Evolutionary conservation across 352 stramenopile species (phyloP), one percentile per base, ranked within the genome.

Genomic region (Phytophthora sansomeana): DNA sequence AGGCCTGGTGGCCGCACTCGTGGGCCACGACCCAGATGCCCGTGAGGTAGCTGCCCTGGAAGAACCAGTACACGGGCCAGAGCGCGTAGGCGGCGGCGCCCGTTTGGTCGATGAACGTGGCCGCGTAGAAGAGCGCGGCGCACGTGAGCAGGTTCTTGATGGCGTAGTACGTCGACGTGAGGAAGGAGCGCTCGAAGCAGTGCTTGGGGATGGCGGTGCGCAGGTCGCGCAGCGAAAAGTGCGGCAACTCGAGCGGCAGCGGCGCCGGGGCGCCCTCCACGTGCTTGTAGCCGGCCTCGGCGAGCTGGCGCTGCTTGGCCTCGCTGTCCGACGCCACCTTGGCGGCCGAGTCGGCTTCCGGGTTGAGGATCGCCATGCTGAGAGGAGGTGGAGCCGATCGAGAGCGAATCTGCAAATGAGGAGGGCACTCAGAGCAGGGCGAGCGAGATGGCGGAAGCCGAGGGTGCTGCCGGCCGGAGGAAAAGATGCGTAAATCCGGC

Each of bases 1-100:
- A 99, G 35, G 96, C 92, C 71, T 98, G 95, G 80, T 99, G 97
- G 44, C 97, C 97, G 72, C 97, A 99, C 74, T 99, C 97, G 74
- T 99, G 97, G 0, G 93, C 97, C 9, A 99, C 71, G 30, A 99
- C 96, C 97, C 97, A 99, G 36, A 99, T 90, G 44, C 97, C 97
- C 41, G 97, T 99, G 50, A 98, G 81, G 69, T 99, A 98, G 59
- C 87, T 97, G 68, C 97, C 97, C 85, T 99, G 97, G 75, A 97
- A 93, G 79, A 99, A 99, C 80, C 95, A 98, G 82, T 99, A 99
- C 43, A 95, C 62, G 4, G 90, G 84, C 97, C 97, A 99, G 36
- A 95, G 84, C 61, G 87, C 76, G 11, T 64, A 79, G 6, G 92
- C 78, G 32, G 81, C 61, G n/a, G 77, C 57, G 48, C 74, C 83